Base-by-base conservation (phyloP, 2,329 filamentous ascomycete genomes). In the Colletotrichum abscissum region DNA sequence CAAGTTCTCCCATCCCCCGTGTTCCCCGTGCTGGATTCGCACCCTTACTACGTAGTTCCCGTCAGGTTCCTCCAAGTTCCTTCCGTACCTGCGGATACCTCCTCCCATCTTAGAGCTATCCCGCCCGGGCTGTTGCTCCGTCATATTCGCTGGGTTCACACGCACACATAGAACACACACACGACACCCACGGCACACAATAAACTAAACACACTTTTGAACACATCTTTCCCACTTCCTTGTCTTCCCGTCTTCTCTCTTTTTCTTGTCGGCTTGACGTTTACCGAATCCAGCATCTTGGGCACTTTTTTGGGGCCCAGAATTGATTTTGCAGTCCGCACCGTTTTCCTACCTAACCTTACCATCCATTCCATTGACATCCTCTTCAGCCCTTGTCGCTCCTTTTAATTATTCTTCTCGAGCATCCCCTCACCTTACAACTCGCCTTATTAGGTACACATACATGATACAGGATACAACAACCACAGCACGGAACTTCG, bases 151-250 rank as follows among this genome's bases (percentile, higher is more conserved):
- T 35, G 33, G 33, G 33, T 35, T 30, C 56, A 19, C 56, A 38
- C 56, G 14, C 28, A 8, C 57, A 59, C n/a, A 22, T 38, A 46
- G 16, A 30, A 7, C 8, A 26, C 52, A 46, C 56, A 55, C 22
- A 57, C 69, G 55, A 59, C 59, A 9, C 5, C 22, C 49, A 19
- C 33, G 11, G 11, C 33, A 19, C 38, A 42, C 38, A 42, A 49
- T 19, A 49, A 49, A 11, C 42, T n/a, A 49, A 49, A 12, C 38
- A 7, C 28, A 12, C 49, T 64, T 59, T 64, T 67, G 33, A 55
- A 46, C 33, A 60, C 59, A 65, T 69, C 42, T 33, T 54, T 69
- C 28, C 58, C 22, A 14, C 28, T 22, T 55, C 59, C 52, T 69
- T 35, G 33, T 49, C 54, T 42, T 42, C 24, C 6, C 35, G 24